phyloP scores from a whole-genome alignment of 2,329 filamentous ascomycete genomes.

The Penicillium sp. region DNA sequence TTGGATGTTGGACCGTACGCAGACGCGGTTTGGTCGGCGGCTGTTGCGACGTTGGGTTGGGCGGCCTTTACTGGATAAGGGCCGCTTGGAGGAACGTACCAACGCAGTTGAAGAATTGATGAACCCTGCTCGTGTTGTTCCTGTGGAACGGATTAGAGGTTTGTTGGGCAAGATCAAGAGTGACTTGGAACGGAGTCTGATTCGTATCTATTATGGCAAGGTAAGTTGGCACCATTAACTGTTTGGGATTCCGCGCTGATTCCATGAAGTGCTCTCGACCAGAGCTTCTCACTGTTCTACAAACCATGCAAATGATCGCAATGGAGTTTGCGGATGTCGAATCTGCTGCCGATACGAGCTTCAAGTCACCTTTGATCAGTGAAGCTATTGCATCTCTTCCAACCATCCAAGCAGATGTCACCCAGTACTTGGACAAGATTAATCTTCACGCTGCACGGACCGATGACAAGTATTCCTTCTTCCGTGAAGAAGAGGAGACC shows the following conservation, averaged over 20 bases:
- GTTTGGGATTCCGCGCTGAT: background rate
- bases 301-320: conserved; percentile 79
- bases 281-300: conserved; percentile 80
- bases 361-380: conserved; percentile 68
- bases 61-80: conserved; percentile 76
- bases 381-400: conserved; percentile 75
- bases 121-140: conserved; percentile 63
- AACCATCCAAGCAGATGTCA: conserved; percentile 69
- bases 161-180: conserved; percentile 71
- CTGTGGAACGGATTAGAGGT: conserved; percentile 71
- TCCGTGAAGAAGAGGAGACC: conserved; percentile 81
- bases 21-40: conserved; percentile 84
- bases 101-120: conserved; percentile 84
- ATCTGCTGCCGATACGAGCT: conserved; percentile 66
- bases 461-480: conserved; percentile 94
- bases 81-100: conserved; percentile 73
- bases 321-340: conserved; percentile 72
- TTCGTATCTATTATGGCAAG: conserved; percentile 96
- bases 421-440: conserved; percentile 78
- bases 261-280: conserved; percentile 68
- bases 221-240: conserved; percentile 22
- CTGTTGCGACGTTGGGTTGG: conserved; percentile 94
- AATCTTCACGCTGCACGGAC: conserved; percentile 78
- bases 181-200: conserved; percentile 89
- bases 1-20: conserved; percentile 92